Base-by-base conservation (phyloP, 768 basidiomycete genomes). In the Tulasnella sp. region DNA sequence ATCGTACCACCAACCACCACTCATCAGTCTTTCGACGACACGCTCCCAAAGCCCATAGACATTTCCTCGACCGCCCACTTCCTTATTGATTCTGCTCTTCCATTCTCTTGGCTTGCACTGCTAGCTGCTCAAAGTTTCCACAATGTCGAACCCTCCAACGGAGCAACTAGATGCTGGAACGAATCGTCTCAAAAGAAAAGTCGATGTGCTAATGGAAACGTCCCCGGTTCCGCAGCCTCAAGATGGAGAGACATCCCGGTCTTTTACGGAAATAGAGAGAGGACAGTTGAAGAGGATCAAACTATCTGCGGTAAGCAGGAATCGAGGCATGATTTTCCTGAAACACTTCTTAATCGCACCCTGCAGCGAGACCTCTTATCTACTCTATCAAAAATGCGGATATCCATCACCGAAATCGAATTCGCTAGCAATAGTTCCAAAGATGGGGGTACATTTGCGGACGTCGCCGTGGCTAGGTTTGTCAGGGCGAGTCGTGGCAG, bases 271-370 rank as follows among this genome's bases (percentile, higher is more conserved):
- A 49, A 49, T 22, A 3, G 19, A 49, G 1, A 22, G 22, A 3
- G 22, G 19, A 22, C 19, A 49, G 49, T n/a, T 11, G 6, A 49
- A 49, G 49, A 49, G 49, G 49, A 49, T 49, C 49, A 49, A 49
- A 49, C 49, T 49, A n/a, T 4, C 49, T 11, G 22, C 22, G 19
- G 49, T 49, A n/a, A n/a, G 49, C 49, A n/a, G 5, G 49, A 7
- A 8, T n/a, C n/a, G n/a, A n/a, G n/a, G n/a, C 2, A 19, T n/a
- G 49, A 6, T 22, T n/a, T 11, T 4, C n/a, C 3, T n/a, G 49
- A 1, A 22, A 7, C 9, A 3, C 19, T n/a, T 3, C 6, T n/a
- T 49, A 1, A n/a, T 0, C 49, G 6, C n/a, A 1, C 1, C 2
- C 49, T n/a, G 5, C 22, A 22, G 49, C 3, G 22, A 3, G 22